phyloP scores from a whole-genome alignment of 2,329 filamentous ascomycete species.

The Aulographum hederae region DNA sequence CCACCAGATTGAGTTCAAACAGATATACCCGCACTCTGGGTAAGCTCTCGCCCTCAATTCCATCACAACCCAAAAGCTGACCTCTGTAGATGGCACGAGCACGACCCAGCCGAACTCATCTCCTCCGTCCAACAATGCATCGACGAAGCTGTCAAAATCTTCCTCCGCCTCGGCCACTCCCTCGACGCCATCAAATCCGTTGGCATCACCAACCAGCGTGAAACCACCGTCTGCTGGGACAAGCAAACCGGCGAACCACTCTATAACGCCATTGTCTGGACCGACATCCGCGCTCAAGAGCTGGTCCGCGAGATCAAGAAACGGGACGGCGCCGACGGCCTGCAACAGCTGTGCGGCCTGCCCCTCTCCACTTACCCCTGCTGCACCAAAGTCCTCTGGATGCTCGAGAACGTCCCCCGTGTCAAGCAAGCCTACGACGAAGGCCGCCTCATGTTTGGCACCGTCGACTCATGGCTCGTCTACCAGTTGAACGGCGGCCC shows the following conservation, averaged over 20 bases:
- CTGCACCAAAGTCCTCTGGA: slow-evolving; percentile 70
- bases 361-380: slow-evolving; percentile 81
- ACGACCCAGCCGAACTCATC: slow-evolving; percentile 63
- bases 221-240: slow-evolving; percentile 79
- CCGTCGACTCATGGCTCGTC: slow-evolving; percentile 75
- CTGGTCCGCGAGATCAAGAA: slow-evolving; percentile 62
- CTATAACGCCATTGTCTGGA: slow-evolving; percentile 77
- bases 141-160: slow-evolving; percentile 53
- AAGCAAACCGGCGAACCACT: slow-evolving; percentile 60
- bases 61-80: slow-evolving; percentile 1
- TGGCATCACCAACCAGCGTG: slow-evolving; percentile 80
- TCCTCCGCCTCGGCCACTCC: slow-evolving; percentile 50
- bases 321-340: slow-evolving; percentile 45
- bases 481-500: slow-evolving; percentile 65
- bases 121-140: slow-evolving; percentile 63
- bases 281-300: slow-evolving; percentile 62
- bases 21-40: slow-evolving; percentile 73
- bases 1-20: slow-evolving; percentile 75
- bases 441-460: slow-evolving; percentile 63
- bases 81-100: slow-evolving; percentile 67
- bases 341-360: slow-evolving; percentile 57
- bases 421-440: slow-evolving; percentile 62
- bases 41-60: slow-evolving; percentile 25
- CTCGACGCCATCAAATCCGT: slow-evolving; percentile 54
- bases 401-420: slow-evolving; percentile 50